Conservation (phyloP, 108 stramenopile genomes). For the Chaetoceros tenuissimus region DNA sequence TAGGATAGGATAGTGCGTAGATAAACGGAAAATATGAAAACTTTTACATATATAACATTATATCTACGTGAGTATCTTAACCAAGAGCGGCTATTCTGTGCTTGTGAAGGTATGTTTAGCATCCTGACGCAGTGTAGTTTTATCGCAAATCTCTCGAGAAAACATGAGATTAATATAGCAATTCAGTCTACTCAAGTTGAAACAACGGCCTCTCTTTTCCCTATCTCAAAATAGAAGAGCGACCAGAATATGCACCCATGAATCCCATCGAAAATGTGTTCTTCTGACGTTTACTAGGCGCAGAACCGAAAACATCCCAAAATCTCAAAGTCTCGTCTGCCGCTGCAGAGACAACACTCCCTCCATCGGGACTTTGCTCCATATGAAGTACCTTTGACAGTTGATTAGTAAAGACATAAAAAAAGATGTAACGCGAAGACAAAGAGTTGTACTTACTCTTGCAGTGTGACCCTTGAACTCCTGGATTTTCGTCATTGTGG, state of each 20-base stretch:
- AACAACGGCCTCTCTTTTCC: too few relatives aligned
- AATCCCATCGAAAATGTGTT: background rate
- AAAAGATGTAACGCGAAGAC: too few relatives aligned
- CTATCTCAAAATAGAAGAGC: background rate
- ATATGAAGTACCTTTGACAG: slow-evolving; percentile 75
- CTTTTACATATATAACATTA: too few relatives aligned
- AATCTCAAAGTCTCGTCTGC: slow-evolving; percentile 99
- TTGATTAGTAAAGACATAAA: slow-evolving; percentile 1
- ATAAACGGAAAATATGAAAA: too few relatives aligned
- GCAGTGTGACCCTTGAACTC: slow-evolving; percentile 96
- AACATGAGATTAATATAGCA: too few relatives aligned
- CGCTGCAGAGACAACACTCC: slow-evolving; percentile 89
- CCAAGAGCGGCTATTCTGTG: too few relatives aligned
- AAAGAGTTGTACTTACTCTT: slow-evolving; percentile 49
- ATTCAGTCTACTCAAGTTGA: too few relatives aligned
- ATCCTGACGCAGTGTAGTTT: too few relatives aligned
- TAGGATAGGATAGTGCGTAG: too few relatives aligned
- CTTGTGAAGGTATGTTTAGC: too few relatives aligned
- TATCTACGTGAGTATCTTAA: too few relatives aligned
- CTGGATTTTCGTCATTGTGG: slow-evolving; percentile 94
- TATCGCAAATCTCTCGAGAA: too few relatives aligned
- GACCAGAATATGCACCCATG: background rate
- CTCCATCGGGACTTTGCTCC: slow-evolving; percentile 91
- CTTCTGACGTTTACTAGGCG: slow-evolving; percentile 42
- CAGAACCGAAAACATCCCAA: slow-evolving; percentile 93